Base-by-base conservation (phyloP, 345 rosid genomes). In the Laguncularia racemosa region DNA sequence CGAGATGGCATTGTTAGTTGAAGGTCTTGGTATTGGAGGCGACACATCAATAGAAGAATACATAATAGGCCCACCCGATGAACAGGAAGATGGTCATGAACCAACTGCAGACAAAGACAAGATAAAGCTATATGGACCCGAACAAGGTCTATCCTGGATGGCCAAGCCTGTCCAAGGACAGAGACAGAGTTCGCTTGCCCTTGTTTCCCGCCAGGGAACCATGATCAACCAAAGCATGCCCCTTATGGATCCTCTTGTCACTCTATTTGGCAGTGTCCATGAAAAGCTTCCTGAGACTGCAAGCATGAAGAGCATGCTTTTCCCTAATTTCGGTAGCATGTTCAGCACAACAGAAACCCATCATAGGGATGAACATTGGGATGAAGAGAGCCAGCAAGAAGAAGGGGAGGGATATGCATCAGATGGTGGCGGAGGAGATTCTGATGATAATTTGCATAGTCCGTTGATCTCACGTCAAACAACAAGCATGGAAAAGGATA, bases 381-480 rank as follows among this genome's bases (percentile, higher is more conserved):
- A 91, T 45, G 96, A 81, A 71, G 91, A 81, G 74, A 85, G 84
- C 49, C 66, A 65, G 53, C 78, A 73, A 63, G 98, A 80, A 63
- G 73, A 84, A 46, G 71, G 83, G 20, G 91, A 79, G 18, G 92
- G 67, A 71, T 78, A 78, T 16, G 53, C 66, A 0, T 75, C 81
- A 5, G 95, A 82, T 40, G 81, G 64, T 44, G 81, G 62, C 50
- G 84, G 78, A 28, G 86, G 53, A 14, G 88, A 81, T 61, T 82
- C 89, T 0, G 92, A 88, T 60, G 89, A 91, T 52, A 79, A 88
- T 67, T 67, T 91, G 55, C 90, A 76, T 23, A 84, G 89, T 69
- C 96, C 98, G 0, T 81, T 91, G 57, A 82, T 88, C 64, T 88
- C 96, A 0, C 92, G 85, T 50, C 96, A 91, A 72, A 70, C 90